A percentile compares a stretch with the other conserved stretches of the same genome.
These are phyloP conservation scores for Echinosophora koreensis DNA, from an alignment of 306 rosid genomes.

Conservation along the genomic window DNA sequence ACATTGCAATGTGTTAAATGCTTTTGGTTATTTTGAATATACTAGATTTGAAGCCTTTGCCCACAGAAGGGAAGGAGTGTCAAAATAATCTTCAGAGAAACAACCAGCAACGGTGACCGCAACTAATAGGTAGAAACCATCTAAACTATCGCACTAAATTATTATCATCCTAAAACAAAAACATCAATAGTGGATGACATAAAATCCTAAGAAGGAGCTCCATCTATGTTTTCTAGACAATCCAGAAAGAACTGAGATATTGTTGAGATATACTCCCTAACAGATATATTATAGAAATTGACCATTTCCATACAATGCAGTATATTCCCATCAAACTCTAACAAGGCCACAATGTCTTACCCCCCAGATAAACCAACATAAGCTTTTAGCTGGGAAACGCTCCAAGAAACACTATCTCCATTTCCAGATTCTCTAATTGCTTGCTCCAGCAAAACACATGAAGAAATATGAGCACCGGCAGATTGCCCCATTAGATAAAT, in stretches of 20 bases:
- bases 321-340: slow-evolving; percentile 21
- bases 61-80: not conserved
- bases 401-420: slow-evolving; percentile 65
- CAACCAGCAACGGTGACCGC: not conserved
- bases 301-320: slow-evolving; percentile 28
- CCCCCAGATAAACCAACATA: slow-evolving; percentile 98
- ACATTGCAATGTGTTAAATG: slow-evolving; percentile 12
- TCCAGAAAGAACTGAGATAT: slow-evolving; percentile 23
- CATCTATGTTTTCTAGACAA: slow-evolving; percentile 17
- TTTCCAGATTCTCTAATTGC: slow-evolving; percentile 69
- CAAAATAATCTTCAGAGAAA: slow-evolving; percentile 5
- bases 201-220: not conserved
- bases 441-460: slow-evolving; percentile 87
- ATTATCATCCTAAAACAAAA: not conserved
- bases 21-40: slow-evolving; percentile 11
- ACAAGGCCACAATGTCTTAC: slow-evolving; percentile 54
- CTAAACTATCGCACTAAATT: not conserved
- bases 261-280: no score
- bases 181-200: not conserved
- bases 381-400: slow-evolving; percentile 74
- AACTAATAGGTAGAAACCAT: slow-evolving; percentile 9
- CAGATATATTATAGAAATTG: slow-evolving; percentile 27
- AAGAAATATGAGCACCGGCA: slow-evolving; percentile 94
- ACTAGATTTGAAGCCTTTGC: slow-evolving; percentile 1
- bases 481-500: slow-evolving; percentile 98